Base-by-base conservation (phyloP, 495 filamentous ascomycete species). In the Xylaria scruposa region DNA sequence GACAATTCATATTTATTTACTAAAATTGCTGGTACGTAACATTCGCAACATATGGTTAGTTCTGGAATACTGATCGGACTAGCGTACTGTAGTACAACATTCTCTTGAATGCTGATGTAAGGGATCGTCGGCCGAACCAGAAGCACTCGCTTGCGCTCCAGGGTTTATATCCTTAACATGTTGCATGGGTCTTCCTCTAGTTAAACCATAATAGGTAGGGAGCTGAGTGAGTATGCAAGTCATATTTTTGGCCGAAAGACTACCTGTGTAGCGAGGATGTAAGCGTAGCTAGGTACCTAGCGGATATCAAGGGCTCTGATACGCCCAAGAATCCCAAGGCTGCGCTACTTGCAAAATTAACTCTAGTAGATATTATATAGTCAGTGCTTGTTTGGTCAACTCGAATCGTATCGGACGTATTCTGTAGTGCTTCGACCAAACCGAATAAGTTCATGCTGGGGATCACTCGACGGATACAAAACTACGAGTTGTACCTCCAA, bases 181-280 rank as follows among this genome's bases (percentile, higher is more conserved):
- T 31, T 56, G 26, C 13, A 56, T 29, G 26, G 26, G 15, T 56
- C 29, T 7, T 13, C 24, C 53, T 31, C 53, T 4, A 31, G 4
- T 56, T 56, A 31, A 31, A 31, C 26, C 12, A 21, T 53, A 26
- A 53, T 26, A 26, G 49, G 49, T 21, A 26, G 49, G 24, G 26
- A 26, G 26, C 26, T 56, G 53, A 29, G 13, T 56, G 53, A 29
- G 13, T 29, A 56, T 56, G 53, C 26, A 56, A 56, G 53, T 56
- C 53, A 56, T 56, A 56, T 56, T 56, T 31, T 56, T 56, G 53
- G 53, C 53, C 53, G 53, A 56, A 56, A 26, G 5, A 42, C 38
- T 42, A 4, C 15, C 1, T 56, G 13, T 56, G 26, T 31, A 15
- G 26, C 15, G 26, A 56, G 26, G 29, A 31, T 8, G 12, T 21